Evolutionary conservation across 2,329 filamentous ascomycete species (phyloP), one percentile per base, ranked within the genome.

Genomic region (Coniochaeta sp.): DNA sequence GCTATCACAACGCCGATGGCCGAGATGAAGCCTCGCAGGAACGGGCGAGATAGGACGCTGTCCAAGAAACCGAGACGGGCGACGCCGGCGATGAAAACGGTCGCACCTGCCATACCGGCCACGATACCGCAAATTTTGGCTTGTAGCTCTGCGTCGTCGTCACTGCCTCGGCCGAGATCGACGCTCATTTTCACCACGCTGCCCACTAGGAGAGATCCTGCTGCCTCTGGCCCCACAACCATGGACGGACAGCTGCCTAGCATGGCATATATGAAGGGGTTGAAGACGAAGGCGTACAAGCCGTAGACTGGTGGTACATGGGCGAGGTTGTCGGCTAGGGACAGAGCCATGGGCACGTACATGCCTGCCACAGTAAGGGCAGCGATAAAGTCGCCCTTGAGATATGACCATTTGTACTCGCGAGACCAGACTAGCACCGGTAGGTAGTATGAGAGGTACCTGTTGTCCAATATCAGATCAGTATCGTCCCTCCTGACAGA

Each of bases 281-380:
- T 93, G 77, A 98, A 91, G 63, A 96, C 90, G 71, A 97, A 98
- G 17, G 90, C 86, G 75, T 98, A 99, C 3, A 99, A 81, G 0
- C 95, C 95, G 69, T 96, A 93, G 68, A 98, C 93, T 0, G 95
- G 89, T 9, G 93, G 92, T 1, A 97, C 86, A 71, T 98, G 95
- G 6, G 89, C 92, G 47, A 99, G 86, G 70, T 98, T 98, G 44
- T 91, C 87, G 60, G 95, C 92, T 64, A 96, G 89, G 0, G 95
- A 98, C 16, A 99, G 83, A 0, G 92, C 89, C 93, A 99, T 97
- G 58, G 95, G 95, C 40, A 99, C 89, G 73, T 99, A 99, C 77
- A 99, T 95, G 28, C 93, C 96, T n/a, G 93, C 91, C 78, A 99
- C 89, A n/a, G 95, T 98, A 64, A 98, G 73, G 57, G 93, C 93